A percentile compares a stretch with the other conserved stretches of the same genome.
Conservation (phyloP, 116 monocot species). For the Iris pallida region DNA sequence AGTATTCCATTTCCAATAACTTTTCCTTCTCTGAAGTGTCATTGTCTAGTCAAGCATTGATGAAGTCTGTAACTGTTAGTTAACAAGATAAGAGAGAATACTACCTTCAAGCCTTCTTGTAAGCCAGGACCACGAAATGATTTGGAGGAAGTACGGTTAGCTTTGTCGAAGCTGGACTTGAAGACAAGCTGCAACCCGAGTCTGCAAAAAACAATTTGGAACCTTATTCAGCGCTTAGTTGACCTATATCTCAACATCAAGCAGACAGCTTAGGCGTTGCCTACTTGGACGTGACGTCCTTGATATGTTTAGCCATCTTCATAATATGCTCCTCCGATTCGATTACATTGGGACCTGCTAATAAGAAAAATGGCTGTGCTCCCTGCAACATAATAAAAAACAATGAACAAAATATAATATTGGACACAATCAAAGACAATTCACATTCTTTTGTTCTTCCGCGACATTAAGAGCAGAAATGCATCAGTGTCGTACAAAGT, state of each 20-base stretch:
- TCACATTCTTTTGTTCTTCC: not conserved
- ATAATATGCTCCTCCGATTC: conserved; percentile 93
- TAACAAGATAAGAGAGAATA: too few relatives aligned
- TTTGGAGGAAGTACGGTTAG: conserved; percentile 89
- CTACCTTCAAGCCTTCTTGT: conserved; percentile 94
- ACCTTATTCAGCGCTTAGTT: not conserved
- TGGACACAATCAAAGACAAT: not conserved
- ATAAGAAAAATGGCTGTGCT: conserved; percentile 81
- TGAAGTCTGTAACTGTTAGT: too few relatives aligned
- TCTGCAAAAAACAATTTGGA: conserved; percentile 24
- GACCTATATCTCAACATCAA: not conserved
- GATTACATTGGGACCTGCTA: conserved; percentile 94
- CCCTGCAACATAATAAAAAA: conserved; percentile 25
- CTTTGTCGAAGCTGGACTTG: conserved; percentile 98
- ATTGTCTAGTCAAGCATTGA: too few relatives aligned
- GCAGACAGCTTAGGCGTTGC: conserved; percentile 6
- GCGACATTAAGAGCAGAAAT: not conserved
- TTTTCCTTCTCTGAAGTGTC: too few relatives aligned
- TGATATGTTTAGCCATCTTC: conserved; percentile 80
- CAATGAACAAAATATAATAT: not conserved
- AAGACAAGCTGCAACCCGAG: conserved; percentile 80
- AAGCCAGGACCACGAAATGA: conserved; percentile 93
- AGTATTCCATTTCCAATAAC: too few relatives aligned
- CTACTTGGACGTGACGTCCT: conserved; percentile 63
- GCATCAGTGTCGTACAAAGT: not conserved